Conservation (phyloP, 2,329 filamentous ascomycete genomes). For the Penicillium sp. region DNA sequence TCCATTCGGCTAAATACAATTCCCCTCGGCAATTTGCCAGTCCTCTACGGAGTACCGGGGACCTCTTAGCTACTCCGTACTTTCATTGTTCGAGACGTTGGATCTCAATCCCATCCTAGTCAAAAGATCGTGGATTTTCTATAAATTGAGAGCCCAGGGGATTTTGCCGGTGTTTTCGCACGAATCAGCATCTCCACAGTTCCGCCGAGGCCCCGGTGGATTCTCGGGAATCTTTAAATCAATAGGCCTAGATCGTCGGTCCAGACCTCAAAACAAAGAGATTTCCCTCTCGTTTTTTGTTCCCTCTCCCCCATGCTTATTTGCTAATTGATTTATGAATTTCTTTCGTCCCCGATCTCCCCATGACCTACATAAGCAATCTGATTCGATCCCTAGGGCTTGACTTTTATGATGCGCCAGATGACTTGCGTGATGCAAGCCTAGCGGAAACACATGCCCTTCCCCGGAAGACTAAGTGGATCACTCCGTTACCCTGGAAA, state of each 20-base stretch:
- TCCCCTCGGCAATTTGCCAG: not conserved
- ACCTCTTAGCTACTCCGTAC: not conserved
- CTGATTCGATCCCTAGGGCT: not conserved
- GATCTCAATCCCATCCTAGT: not conserved
- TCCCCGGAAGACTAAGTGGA: slow-evolving; percentile 20
- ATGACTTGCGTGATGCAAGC: slow-evolving; percentile 12
- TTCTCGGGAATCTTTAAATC: not conserved
- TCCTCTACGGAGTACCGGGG: no score
- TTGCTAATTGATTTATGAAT: no score
- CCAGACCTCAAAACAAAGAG: slow-evolving; percentile 7
- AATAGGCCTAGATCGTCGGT: not conserved
- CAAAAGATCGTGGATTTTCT: not conserved
- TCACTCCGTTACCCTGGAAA: slow-evolving; percentile 8
- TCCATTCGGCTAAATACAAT: slow-evolving; percentile 7
- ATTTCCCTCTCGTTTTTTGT: slow-evolving; percentile 1
- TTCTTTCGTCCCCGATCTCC: not conserved
- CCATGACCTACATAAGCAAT: not conserved
- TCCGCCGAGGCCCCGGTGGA: slow-evolving; percentile 1
- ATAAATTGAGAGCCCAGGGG: not conserved
- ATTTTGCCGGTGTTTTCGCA: slow-evolving; percentile 4
- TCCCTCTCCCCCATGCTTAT: not conserved
- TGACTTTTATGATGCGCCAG: slow-evolving; percentile 2
- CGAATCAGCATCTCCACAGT: slow-evolving; percentile 13
- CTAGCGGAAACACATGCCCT: slow-evolving; percentile 6
- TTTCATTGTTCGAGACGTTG: not conserved